Conservation (phyloP, 2,329 filamentous ascomycete genomes). For the Rachicladosporium sp. region DNA sequence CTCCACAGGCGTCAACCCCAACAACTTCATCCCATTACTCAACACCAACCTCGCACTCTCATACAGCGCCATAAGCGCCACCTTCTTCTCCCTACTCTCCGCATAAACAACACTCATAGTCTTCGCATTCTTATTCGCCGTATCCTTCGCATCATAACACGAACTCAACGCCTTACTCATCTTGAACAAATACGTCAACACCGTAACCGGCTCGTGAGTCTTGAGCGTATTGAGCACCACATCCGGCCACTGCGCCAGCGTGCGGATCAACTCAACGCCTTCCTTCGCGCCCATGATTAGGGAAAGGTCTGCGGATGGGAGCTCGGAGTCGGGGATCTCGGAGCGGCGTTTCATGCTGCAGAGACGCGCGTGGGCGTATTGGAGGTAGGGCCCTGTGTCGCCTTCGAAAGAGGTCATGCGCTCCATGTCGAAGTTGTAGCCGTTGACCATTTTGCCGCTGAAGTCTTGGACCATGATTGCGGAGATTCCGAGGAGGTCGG, state of each 20-base stretch:
- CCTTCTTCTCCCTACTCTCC: slow-evolving; percentile 53
- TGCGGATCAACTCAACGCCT: slow-evolving; percentile 59
- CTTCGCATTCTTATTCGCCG: slow-evolving; percentile 22
- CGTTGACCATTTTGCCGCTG: slow-evolving; percentile 76
- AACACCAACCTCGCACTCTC: slow-evolving; percentile 63
- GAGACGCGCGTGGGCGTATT: slow-evolving; percentile 69
- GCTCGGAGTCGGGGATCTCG: slow-evolving; percentile 37
- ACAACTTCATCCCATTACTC: slow-evolving; percentile 68
- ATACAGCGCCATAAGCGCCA: slow-evolving; percentile 66
- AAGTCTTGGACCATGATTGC: slow-evolving; percentile 98
- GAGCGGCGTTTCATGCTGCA: slow-evolving; percentile 48
- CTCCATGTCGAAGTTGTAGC: slow-evolving; percentile 65
- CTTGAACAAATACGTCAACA: slow-evolving; percentile 67
- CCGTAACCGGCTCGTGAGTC: slow-evolving; percentile 62
- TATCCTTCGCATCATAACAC: slow-evolving; percentile 57
- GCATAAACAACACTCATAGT: slow-evolving; percentile 65
- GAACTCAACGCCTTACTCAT: slow-evolving; percentile 71
- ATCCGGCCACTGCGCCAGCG: slow-evolving; percentile 75
- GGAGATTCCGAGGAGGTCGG: slow-evolving; percentile 83
- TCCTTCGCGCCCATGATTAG: slow-evolving; percentile 56
- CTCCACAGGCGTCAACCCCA: slow-evolving; percentile 69
- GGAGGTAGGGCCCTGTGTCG: slow-evolving; percentile 73
- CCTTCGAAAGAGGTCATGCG: slow-evolving; percentile 75
- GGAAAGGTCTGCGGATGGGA: slow-evolving; percentile 51
- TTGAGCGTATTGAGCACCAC: slow-evolving; percentile 73